Evolutionary conservation across 148 eudicot genomes (phyloP).

Genomic region (Talinum fruticosum): DNA sequence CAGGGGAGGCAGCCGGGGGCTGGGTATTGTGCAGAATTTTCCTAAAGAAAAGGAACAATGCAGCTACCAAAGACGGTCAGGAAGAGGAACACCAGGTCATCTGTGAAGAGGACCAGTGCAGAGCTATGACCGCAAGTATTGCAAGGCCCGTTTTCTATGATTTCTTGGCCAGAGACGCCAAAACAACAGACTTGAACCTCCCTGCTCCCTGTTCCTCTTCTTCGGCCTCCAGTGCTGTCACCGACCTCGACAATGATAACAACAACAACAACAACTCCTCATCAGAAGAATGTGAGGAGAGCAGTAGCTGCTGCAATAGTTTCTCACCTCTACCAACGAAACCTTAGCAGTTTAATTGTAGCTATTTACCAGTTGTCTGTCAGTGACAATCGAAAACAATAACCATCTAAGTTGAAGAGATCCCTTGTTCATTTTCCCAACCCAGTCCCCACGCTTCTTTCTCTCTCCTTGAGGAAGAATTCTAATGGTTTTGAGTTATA

Average conservation of each 20-base stretch:
- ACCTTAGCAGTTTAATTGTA: slow-evolving; percentile 24
- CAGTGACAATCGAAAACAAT: slow-evolving; percentile 1
- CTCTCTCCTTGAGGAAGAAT: neutral
- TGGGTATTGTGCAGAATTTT: slow-evolving; percentile 98
- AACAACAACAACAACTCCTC: slow-evolving; percentile 1
- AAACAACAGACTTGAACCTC: slow-evolving; percentile 50
- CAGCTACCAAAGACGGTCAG: slow-evolving; percentile 32
- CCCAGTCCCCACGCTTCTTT: neutral
- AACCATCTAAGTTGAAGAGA: slow-evolving; percentile 17
- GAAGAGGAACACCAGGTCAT: slow-evolving; percentile 24
- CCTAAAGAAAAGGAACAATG: slow-evolving; percentile 56
- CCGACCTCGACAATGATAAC: slow-evolving; percentile 31
- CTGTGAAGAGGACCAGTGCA: slow-evolving; percentile 17
- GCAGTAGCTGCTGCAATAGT: slow-evolving; percentile 61
- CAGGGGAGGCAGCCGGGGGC: slow-evolving; percentile 33
- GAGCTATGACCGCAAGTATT: neutral
- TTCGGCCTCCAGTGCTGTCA: slow-evolving; percentile 83
- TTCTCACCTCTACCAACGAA: slow-evolving; percentile 37
- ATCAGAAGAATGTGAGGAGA: slow-evolving; percentile 55
- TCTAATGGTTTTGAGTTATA: neutral
- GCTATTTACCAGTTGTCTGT: neutral
- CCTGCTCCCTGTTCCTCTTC: slow-evolving; percentile 53
- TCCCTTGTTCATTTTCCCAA: neutral
- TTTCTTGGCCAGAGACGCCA: slow-evolving; percentile 56
- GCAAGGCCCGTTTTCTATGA: slow-evolving; percentile 61